Percentiles rank a stretch among this genome's conserved stretches.
phyloP scores from a whole-genome alignment of 805 yeast genomes.

The Lachancea kluyveri region DNA sequence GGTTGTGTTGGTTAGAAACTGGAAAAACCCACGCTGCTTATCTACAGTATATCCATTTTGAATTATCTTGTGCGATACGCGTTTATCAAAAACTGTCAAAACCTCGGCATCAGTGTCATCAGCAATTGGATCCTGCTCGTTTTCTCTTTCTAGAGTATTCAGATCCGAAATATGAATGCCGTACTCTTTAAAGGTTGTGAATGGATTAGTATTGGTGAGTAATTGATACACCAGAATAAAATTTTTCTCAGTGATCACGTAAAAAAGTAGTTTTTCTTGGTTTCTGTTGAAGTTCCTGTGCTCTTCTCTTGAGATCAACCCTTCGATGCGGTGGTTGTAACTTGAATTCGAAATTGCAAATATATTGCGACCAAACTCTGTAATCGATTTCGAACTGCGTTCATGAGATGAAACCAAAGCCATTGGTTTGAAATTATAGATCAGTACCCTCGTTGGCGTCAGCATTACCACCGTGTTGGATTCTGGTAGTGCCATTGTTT shows the following conservation, averaged over 20 bases:
- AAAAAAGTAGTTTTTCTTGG: constrained; percentile 22
- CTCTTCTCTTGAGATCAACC: constrained; percentile 14
- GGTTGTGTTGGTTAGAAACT: constrained; percentile 15
- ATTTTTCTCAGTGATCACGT: constrained; percentile 26
- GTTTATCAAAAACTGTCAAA: constrained; percentile 27
- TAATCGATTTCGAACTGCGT: constrained; percentile 23
- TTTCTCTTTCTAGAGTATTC: constrained; percentile 8
- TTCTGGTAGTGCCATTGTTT: constrained; percentile 20
- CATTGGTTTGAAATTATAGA: constrained; percentile 30
- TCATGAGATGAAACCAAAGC: constrained; percentile 28
- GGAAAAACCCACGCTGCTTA: constrained; percentile 27
- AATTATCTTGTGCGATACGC: constrained; percentile 24
- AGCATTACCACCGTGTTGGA: constrained; percentile 24
- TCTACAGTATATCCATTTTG: constrained; percentile 30
- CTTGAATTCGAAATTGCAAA: constrained; percentile 14
- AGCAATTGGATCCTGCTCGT: constrained; percentile 16
- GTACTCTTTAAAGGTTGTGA: constrained; percentile 22
- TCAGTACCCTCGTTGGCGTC: constrained; percentile 24
- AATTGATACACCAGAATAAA: constrained; percentile 28
- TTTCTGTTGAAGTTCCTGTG: constrained; percentile 7
- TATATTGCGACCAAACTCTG: constrained; percentile 27
- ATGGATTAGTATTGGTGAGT: constrained; percentile 17
- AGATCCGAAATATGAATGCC: constrained; percentile 24
- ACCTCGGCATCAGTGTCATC: constrained; percentile 26
- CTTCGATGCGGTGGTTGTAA: constrained; percentile 14